These are phyloP conservation scores for Zygotorulaspora sp. DNA, from an alignment of 805 yeast species.

Conservation along the genomic window DNA sequence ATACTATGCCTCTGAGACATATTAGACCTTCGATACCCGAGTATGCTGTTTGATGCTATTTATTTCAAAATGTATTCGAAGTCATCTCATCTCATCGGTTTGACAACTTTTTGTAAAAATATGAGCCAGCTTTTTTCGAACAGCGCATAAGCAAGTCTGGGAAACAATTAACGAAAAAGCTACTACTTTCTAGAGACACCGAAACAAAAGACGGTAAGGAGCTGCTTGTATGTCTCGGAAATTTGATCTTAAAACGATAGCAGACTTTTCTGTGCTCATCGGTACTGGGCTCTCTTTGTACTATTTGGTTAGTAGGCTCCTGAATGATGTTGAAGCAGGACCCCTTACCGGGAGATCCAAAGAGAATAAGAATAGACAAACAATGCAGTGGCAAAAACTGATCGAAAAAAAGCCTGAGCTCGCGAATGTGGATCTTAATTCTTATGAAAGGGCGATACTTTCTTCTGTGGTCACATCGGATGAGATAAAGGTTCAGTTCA, in stretches of 20 bases:
- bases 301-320: constrained; percentile 48
- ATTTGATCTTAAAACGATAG: constrained; percentile 38
- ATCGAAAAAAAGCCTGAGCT: constrained; percentile 55
- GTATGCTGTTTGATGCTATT: background rate
- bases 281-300: constrained; percentile 71
- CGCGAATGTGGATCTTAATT: constrained; percentile 46
- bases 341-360: constrained; percentile 42
- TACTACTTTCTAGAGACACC: no score
- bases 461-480: constrained; percentile 78
- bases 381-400: constrained; percentile 53
- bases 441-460: constrained; percentile 74
- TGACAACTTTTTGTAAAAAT: background rate
- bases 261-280: constrained; percentile 47
- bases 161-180: no score
- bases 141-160: background rate
- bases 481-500: constrained; percentile 71
- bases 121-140: background rate
- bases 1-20: constrained; percentile 35
- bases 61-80: background rate
- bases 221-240: constrained; percentile 32
- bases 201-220: no score
- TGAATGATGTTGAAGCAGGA: constrained; percentile 42
- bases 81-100: constrained; percentile 3
- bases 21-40: background rate
- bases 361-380: constrained; percentile 59